Evolutionary conservation across 306 rosid species (phyloP).

Genomic region (cucumber (Cucumis sativus)): Cucumber_9930_V3 NC_026659.2:10645001-10645500

Average conservation of each 20-base stretch:
- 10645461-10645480: not conserved
- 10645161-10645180: not conserved
- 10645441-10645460: slow-evolving; percentile 11
- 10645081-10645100: not conserved
- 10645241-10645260: slow-evolving; percentile 9
- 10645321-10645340: slow-evolving; percentile 67
- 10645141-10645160: not conserved
- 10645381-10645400: slow-evolving; percentile 88
- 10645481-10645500: not conserved
- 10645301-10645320: slow-evolving; percentile 71
- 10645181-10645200: no score
- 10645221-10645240: not conserved
- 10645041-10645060: not conserved
- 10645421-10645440: slow-evolving; percentile 56
- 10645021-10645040: not conserved
- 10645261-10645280: slow-evolving; percentile 75
- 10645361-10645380: slow-evolving; percentile 91
- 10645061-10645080: no score
- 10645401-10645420: slow-evolving; percentile 92
- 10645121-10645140: not conserved
- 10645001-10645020: not conserved
- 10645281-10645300: slow-evolving; percentile 67
- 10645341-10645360: slow-evolving; percentile 65
- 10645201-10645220: no score
- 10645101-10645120: not conserved